Conservation (phyloP, 2,329 filamentous ascomycete genomes). For the Stenocarpella maydis region DNA sequence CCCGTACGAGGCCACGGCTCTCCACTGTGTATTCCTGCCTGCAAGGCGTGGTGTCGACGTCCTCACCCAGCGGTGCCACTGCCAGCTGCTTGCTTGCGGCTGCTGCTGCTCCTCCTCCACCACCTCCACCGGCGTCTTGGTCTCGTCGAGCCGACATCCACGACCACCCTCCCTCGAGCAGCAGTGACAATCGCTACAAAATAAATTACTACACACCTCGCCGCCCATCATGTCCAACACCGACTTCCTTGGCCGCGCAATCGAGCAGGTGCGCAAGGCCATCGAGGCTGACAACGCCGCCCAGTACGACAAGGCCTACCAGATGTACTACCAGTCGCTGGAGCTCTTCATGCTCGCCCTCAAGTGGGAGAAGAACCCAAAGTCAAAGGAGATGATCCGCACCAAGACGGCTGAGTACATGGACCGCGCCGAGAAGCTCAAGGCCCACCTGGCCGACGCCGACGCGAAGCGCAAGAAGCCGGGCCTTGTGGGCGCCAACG, state of each 20-base stretch:
- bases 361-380: constrained; percentile 99
- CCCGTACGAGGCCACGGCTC: not conserved
- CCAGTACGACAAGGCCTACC: constrained; percentile 97
- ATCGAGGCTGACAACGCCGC: constrained; percentile 95
- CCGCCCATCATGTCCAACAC: constrained; percentile 82
- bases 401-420: constrained; percentile 96
- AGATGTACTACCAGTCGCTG: constrained; percentile 93
- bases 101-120: not conserved
- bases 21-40: constrained; percentile 10
- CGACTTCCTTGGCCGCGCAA: constrained; percentile 96
- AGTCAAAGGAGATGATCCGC: constrained; percentile 96
- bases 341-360: constrained; percentile 98
- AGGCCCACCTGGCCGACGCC: constrained; percentile 82
- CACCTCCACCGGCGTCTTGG: not conserved
- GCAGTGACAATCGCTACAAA: constrained; percentile 32
- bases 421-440: constrained; percentile 98
- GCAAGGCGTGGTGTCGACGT: constrained; percentile 25
- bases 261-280: constrained; percentile 95
- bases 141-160: not conserved
- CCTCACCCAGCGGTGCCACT: constrained; percentile 7
- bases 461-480: constrained; percentile 77
- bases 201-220: constrained; percentile 5
- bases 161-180: not conserved
- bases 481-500: constrained; percentile 76
- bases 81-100: not conserved